Evolutionary conservation across 352 stramenopile genomes (phyloP).

Genomic region (Pythium phragmiticola): DNA sequence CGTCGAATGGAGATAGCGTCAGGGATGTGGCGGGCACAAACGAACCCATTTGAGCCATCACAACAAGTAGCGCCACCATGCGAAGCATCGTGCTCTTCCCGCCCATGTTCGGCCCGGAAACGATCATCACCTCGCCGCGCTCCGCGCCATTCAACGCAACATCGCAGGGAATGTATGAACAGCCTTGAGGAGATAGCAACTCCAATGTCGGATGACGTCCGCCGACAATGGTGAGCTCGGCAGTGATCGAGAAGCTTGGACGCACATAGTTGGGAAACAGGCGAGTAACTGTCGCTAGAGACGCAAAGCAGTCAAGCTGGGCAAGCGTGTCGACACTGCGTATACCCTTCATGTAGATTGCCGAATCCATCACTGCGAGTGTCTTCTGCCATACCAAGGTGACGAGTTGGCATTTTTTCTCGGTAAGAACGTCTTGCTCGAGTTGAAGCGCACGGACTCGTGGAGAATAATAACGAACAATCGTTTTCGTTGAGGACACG

Average conservation of each 20-base stretch:
- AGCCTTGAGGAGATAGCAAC: conserved; percentile 5
- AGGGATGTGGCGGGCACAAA: conserved; percentile 51
- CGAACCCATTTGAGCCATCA: conserved; percentile 69
- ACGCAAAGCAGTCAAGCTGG: conserved; percentile 61
- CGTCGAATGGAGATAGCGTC: conserved; percentile 53
- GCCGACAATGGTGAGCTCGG: conserved; percentile 42
- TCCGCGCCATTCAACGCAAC: conserved; percentile 13
- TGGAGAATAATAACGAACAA: conserved; percentile 42
- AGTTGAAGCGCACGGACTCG: conserved; percentile 39
- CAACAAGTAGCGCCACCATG: conserved; percentile 52
- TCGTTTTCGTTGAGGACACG: conserved; percentile 44
- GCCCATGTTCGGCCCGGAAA: conserved; percentile 86
- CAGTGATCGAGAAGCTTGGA: conserved; percentile 27
- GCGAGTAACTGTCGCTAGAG: conserved; percentile 47
- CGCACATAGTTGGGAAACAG: conserved; percentile 46
- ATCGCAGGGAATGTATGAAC: conserved; percentile 35
- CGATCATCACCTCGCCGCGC: conserved; percentile 31
- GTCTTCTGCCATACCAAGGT: conserved; percentile 42
- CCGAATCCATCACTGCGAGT: conserved; percentile 32
- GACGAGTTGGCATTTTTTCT: conserved; percentile 37
- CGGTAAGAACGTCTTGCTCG: conserved; percentile 30
- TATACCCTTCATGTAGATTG: conserved; percentile 43
- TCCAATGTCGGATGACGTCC: conserved; percentile 67
- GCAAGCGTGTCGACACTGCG: conserved; percentile 44
- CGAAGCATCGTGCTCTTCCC: conserved; percentile 76